phyloP scores from a whole-genome alignment of 2,329 filamentous ascomycete genomes.

The Diplodia corticola region DNA sequence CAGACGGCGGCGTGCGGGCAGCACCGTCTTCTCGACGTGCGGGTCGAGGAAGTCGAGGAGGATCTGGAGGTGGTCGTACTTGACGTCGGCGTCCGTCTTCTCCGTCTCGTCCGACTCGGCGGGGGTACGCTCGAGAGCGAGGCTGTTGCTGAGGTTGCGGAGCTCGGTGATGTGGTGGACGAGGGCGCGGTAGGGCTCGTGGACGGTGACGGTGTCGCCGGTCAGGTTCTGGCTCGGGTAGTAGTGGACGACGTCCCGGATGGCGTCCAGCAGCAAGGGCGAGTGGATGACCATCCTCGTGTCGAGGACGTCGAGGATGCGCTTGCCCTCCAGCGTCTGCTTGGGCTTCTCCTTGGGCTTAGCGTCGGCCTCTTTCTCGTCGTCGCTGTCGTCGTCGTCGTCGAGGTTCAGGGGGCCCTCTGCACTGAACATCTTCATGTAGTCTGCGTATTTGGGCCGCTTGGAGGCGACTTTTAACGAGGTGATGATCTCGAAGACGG shows the following conservation, averaged over 20 bases:
- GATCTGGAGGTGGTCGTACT: slow-evolving; percentile 10
- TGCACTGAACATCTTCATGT: not conserved
- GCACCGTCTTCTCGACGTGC: slow-evolving; percentile 1
- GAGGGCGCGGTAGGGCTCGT: slow-evolving; percentile 11
- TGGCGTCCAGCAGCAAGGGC: slow-evolving; percentile 1
- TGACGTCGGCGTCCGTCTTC: not conserved
- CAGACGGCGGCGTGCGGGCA: not conserved
- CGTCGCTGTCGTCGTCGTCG: not conserved
- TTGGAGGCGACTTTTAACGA: not conserved
- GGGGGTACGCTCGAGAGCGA: not conserved
- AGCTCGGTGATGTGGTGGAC: slow-evolving; percentile 19
- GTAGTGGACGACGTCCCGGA: slow-evolving; percentile 13
- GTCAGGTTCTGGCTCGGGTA: slow-evolving; percentile 20
- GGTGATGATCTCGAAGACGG: slow-evolving; percentile 19
- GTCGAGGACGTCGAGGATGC: not conserved
- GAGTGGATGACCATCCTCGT: slow-evolving; percentile 14
- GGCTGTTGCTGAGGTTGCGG: not conserved
- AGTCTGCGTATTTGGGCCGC: slow-evolving; percentile 1
- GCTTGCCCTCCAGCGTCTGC: slow-evolving; percentile 7
- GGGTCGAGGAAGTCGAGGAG: slow-evolving; percentile 17
- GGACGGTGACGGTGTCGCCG: slow-evolving; percentile 9
- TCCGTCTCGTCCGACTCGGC: not conserved
- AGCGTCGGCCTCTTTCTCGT: not conserved
- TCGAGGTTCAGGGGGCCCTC: not conserved
- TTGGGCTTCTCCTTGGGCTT: not conserved